Evolutionary conservation across 257 asterid species (phyloP), one percentile per base, ranked within the genome.

Genomic region (Lantana camara): DNA sequence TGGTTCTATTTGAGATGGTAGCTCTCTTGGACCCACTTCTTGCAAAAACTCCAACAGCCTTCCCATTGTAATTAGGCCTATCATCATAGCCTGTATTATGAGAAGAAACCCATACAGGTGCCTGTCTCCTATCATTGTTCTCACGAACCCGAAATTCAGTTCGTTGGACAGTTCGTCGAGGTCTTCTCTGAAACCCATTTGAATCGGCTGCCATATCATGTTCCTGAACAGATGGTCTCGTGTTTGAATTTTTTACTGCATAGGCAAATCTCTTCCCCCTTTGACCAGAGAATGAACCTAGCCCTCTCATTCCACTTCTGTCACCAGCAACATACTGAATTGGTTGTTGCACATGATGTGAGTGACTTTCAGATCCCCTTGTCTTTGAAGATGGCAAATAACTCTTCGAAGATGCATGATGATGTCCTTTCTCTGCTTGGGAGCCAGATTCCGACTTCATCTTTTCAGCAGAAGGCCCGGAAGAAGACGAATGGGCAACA

Each of bases 11-110:
- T 41, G 91, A 73, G 55, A 79, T 16, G 64, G 81, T 78, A 63
- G 82, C 81, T 77, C 97, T 85, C 84, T 90, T 90, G 30, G 89
- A 87, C 50, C 95, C 96, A 70, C 89, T 85, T 80, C 92, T 81
- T 66, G 84, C 54, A 63, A 80, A 75, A 68, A 56, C 72, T 42
- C 82, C 86, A 38, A 46, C 60, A 50, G 74, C 53, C 70, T 83
- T 90, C 40, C 90, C 91, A 29, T 17, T 20, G 52, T 68, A 68
- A 73, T 74, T 77, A 71, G 77, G 68, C 68, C 68, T 85, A 23
- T 75, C 83, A 81, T 77, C 92, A 22, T 53, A 64, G 49, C 76
- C 72, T 34, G 73, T 41, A 69, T 68, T 68, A 49, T 75, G 68
- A 30, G 77, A 65, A 53, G 82, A 76, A 66, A 27, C 78, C 29